Conservation (phyloP, 768 basidiomycete species). For the Lentinula raphanica region DNA sequence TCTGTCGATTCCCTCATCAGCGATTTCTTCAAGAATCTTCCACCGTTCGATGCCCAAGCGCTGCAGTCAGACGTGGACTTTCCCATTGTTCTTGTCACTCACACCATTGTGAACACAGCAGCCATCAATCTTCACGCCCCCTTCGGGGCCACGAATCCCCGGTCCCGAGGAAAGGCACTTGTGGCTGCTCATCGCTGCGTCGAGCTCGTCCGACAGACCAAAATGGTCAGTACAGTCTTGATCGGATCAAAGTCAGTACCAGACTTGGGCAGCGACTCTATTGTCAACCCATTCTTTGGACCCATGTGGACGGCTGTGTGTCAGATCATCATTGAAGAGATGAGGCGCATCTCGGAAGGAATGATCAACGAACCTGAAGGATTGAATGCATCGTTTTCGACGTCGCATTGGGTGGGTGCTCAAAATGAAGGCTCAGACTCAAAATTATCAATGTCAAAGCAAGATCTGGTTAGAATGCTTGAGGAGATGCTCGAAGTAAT, state of each 20-base stretch:
- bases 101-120: slow-evolving; percentile 21
- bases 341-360: not conserved
- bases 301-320: not conserved
- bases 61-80: too few relatives aligned
- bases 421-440: not conserved
- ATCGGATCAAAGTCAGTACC: too few relatives aligned
- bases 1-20: slow-evolving; percentile 20
- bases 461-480: slow-evolving; percentile 39
- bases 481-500: slow-evolving; percentile 34
- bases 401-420: not conserved
- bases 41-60: slow-evolving; percentile 2
- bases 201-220: not conserved
- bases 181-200: not conserved
- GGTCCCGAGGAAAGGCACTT: not conserved
- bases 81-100: slow-evolving; percentile 18
- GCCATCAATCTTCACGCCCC: slow-evolving; percentile 19
- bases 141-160: slow-evolving; percentile 11
- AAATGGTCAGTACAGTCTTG: not conserved
- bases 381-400: not conserved
- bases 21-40: slow-evolving; percentile 7
- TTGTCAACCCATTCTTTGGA: slow-evolving; percentile 3
- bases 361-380: not conserved
- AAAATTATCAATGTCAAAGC: slow-evolving; percentile 21
- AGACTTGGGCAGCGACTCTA: not conserved
- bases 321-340: not conserved